Evolutionary conservation across 1,284 basidiomycete genomes (phyloP).

Genomic region (Sporisorium graminicola): DNA sequence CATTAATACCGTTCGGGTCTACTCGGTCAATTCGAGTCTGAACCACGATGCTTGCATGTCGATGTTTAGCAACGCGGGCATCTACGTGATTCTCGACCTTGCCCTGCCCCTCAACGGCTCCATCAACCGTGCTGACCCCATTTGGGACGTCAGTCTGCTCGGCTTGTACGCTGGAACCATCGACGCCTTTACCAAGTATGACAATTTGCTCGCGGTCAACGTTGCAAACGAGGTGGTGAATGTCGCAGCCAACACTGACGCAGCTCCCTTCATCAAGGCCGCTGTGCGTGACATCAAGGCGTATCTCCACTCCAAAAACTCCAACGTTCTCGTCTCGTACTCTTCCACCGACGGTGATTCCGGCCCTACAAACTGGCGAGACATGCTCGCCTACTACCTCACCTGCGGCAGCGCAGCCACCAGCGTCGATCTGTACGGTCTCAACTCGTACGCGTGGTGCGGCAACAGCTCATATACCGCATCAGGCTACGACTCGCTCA

Average conservation of each 20-base stretch:
- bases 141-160: slow-evolving; percentile 86
- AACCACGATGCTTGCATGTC: slow-evolving; percentile 90
- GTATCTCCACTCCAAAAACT: slow-evolving; percentile 76
- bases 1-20: slow-evolving; percentile 78
- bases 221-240: slow-evolving; percentile 90
- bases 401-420: slow-evolving; percentile 81
- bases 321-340: slow-evolving; percentile 82
- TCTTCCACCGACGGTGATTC: slow-evolving; percentile 83
- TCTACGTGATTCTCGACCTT: slow-evolving; percentile 92
- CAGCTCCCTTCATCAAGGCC: slow-evolving; percentile 87
- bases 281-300: slow-evolving; percentile 88
- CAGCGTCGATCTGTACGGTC: slow-evolving; percentile 84
- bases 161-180: slow-evolving; percentile 84
- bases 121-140: slow-evolving; percentile 80
- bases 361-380: slow-evolving; percentile 64
- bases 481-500: slow-evolving; percentile 72
- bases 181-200: slow-evolving; percentile 74
- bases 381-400: slow-evolving; percentile 82
- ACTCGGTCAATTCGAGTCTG: slow-evolving; percentile 78
- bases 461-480: slow-evolving; percentile 76
- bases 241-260: slow-evolving; percentile 74
- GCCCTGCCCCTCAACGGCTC: slow-evolving; percentile 86
- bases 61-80: slow-evolving; percentile 80
- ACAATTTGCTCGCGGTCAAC: slow-evolving; percentile 75
- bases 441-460: slow-evolving; percentile 75